These are phyloP conservation scores for Clavispora vitiphila DNA, from an alignment of 805 yeast species.

Conservation along the genomic window DNA sequence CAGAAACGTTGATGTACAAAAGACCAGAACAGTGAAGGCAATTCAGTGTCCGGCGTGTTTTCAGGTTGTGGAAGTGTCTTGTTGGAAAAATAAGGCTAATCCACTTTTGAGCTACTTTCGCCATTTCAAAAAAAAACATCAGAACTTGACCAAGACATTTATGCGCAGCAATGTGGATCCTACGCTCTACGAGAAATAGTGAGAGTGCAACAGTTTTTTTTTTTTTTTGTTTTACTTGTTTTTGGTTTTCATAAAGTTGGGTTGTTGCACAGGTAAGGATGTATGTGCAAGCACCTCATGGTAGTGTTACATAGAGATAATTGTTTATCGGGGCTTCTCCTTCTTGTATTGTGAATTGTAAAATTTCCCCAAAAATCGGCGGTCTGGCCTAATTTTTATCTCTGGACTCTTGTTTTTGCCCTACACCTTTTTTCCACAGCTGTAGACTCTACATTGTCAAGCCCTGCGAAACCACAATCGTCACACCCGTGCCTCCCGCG, in stretches of 20 bases:
- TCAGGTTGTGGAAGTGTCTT: slow-evolving; percentile 22
- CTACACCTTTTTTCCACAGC: no score
- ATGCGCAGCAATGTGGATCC: slow-evolving; percentile 12
- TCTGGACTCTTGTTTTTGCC: no score
- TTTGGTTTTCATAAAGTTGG: no score
- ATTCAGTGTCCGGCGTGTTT: slow-evolving; percentile 26
- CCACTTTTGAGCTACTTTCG: slow-evolving; percentile 26
- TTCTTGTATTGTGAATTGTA: no score
- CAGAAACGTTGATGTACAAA: slow-evolving; percentile 11
- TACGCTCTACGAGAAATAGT: slow-evolving; percentile 1
- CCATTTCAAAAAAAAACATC: slow-evolving; percentile 25
- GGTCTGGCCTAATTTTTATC: no score
- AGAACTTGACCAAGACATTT: slow-evolving; percentile 13
- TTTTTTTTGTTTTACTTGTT: no score
- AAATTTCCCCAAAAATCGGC: no score
- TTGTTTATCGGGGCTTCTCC: no score
- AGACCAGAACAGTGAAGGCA: slow-evolving; percentile 18
- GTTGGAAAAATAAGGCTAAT: slow-evolving; percentile 26
- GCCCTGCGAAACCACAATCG: no score
- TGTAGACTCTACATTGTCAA: background rate
- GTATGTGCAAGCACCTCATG: no score
- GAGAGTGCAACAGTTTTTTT: background rate
- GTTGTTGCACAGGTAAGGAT: no score
- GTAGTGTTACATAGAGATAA: no score
- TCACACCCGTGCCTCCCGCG: slow-evolving; percentile 1